These are phyloP conservation scores for Colletotrichum eremochloae DNA, from an alignment of 2,329 filamentous ascomycete genomes.

Conservation along the genomic window DNA sequence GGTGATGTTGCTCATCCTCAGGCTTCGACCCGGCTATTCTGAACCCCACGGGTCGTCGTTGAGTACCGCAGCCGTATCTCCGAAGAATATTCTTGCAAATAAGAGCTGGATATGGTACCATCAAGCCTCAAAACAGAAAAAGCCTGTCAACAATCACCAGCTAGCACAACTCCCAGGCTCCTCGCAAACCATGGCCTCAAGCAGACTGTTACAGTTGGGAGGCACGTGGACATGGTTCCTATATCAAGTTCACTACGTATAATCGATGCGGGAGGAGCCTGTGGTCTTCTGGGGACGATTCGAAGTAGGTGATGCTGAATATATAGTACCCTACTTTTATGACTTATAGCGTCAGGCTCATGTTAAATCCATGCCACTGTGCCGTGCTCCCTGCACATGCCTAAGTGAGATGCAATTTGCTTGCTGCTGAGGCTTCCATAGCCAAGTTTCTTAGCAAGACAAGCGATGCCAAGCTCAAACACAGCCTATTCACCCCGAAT, in stretches of 20 bases:
- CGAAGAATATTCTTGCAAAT: background rate
- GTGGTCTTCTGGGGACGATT: background rate
- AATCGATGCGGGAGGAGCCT: background rate
- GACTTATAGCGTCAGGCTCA: background rate
- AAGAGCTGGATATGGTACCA: no score
- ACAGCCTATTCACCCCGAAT: slow-evolving; percentile 4
- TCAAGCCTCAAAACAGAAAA: background rate
- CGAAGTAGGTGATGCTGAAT: background rate
- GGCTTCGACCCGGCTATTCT: background rate
- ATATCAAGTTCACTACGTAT: background rate
- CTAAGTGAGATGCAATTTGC: background rate
- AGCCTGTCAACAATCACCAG: background rate
- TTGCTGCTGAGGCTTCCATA: background rate
- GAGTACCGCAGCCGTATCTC: background rate
- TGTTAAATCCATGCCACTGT: background rate
- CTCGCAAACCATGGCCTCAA: background rate
- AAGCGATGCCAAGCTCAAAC: slow-evolving; percentile 5
- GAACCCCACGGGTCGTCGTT: background rate
- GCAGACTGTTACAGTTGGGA: background rate
- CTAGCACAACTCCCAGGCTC: background rate
- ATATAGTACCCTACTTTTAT: background rate
- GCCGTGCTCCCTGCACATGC: background rate
- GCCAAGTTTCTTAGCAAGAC: background rate
- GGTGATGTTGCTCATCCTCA: background rate
- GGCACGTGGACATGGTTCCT: background rate